phyloP scores from a whole-genome alignment of 2,329 filamentous ascomycete genomes.

The Hymenoscyphus fructigenus region DNA sequence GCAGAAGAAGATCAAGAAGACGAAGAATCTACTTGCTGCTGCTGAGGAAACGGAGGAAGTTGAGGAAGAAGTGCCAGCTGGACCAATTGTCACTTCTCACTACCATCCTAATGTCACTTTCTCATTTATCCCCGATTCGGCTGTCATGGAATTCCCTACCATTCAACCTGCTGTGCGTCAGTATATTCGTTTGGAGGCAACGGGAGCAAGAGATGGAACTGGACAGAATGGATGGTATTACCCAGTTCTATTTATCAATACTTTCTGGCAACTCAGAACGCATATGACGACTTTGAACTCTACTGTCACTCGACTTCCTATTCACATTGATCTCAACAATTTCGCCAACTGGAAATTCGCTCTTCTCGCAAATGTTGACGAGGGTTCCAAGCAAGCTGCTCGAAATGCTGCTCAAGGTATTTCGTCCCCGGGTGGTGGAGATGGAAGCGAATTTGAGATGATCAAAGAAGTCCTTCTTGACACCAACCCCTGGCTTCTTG shows the following conservation, averaged over 20 bases:
- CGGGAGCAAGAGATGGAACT: constrained; percentile 75
- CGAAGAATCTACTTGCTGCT: constrained; percentile 73
- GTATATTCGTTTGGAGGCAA: constrained; percentile 76
- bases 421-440: constrained; percentile 67
- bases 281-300: constrained; percentile 93
- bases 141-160: constrained; percentile 63
- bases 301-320: constrained; percentile 76
- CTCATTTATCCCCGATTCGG: constrained; percentile 79
- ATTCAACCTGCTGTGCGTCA: constrained; percentile 74
- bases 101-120: constrained; percentile 95
- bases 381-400: constrained; percentile 80
- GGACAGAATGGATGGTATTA: constrained; percentile 94
- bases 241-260: constrained; percentile 88
- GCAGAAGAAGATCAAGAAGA: constrained; percentile 88
- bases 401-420: constrained; percentile 66
- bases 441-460: constrained; percentile 93
- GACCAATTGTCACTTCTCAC: constrained; percentile 76
- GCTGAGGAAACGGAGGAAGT: constrained; percentile 50
- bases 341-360: constrained; percentile 87
- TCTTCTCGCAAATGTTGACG: constrained; percentile 79
- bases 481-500: constrained; percentile 88
- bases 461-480: constrained; percentile 94
- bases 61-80: constrained; percentile 50
- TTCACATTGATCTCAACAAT: constrained; percentile 83
- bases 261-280: constrained; percentile 90